A percentile compares a stretch with the other conserved stretches of the same genome.
phyloP scores from a whole-genome alignment of 148 eudicot genomes.

The Rhododendron ferrugineum region DNA sequence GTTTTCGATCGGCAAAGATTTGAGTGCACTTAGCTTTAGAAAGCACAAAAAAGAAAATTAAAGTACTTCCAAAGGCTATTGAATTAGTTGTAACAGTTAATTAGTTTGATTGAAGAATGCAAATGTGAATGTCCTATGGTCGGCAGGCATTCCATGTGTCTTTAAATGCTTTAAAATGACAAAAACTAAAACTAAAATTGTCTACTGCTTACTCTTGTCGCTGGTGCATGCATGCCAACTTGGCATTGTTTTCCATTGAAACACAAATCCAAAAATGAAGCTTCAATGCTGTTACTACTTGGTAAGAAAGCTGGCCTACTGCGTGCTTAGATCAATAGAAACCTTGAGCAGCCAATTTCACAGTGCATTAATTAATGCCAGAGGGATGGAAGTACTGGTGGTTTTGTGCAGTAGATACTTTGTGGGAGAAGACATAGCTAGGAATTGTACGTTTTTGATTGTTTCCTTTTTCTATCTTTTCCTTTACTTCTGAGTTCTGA shows the following conservation, averaged over 20 bases:
- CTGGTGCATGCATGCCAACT: not conserved
- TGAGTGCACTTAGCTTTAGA: not conserved
- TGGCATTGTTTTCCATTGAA: not conserved
- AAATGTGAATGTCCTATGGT: constrained; percentile 2
- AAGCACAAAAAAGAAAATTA: not conserved
- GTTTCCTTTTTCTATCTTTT: not conserved
- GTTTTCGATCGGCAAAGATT: not conserved
- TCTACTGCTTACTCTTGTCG: not conserved
- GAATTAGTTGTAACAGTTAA: not conserved
- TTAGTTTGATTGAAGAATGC: not conserved
- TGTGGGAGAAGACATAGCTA: not conserved
- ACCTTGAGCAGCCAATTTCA: not conserved
- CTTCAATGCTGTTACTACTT: not conserved
- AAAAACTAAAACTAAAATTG: not conserved
- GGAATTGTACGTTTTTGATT: not conserved
- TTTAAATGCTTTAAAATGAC: not conserved
- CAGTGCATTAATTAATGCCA: not conserved
- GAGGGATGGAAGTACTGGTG: not conserved
- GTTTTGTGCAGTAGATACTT: not conserved
- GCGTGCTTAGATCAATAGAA: not conserved
- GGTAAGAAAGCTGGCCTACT: not conserved
- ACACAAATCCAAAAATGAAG: not conserved
- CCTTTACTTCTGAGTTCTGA: not conserved
- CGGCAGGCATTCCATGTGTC: constrained; percentile 3
- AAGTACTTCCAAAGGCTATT: not conserved